Evolutionary conservation across 2,329 filamentous ascomycete genomes (phyloP).

Genomic region (Aspergillus sp.): DNA sequence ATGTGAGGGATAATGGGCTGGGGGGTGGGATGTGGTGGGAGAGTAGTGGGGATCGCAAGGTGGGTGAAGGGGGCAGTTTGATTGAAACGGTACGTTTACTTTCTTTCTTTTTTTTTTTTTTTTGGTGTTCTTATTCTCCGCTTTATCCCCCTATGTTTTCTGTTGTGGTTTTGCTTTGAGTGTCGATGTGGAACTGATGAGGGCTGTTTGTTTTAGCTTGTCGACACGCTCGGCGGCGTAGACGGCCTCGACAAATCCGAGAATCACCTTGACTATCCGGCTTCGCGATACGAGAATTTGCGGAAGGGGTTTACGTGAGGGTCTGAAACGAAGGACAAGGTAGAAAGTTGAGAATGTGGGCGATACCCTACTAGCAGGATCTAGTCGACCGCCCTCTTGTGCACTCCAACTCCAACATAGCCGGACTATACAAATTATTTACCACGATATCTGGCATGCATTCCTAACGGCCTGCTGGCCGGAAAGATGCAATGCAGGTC

Average conservation of each 20-base stretch:
- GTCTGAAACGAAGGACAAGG: background rate
- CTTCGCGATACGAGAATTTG: constrained; percentile 14
- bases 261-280: constrained; percentile 14
- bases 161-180: background rate
- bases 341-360: background rate
- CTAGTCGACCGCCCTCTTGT: no score
- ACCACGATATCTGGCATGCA: background rate
- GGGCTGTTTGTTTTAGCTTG: background rate
- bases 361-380: background rate
- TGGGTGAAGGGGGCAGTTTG: constrained; percentile 59
- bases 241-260: constrained; percentile 3
- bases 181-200: background rate
- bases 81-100: constrained; percentile 54
- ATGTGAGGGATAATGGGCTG: constrained; percentile 64
- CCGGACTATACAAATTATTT: background rate
- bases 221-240: constrained; percentile 5
- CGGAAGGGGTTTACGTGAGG: constrained; percentile 3
- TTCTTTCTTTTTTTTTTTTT: background rate
- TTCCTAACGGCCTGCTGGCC: background rate
- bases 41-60: constrained; percentile 70
- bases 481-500: background rate
- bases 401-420: background rate
- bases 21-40: constrained; percentile 99
- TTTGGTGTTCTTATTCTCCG: background rate
- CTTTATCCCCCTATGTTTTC: background rate